phyloP scores from a whole-genome alignment of 768 basidiomycete genomes.

The Pleurotus platypus region DNA sequence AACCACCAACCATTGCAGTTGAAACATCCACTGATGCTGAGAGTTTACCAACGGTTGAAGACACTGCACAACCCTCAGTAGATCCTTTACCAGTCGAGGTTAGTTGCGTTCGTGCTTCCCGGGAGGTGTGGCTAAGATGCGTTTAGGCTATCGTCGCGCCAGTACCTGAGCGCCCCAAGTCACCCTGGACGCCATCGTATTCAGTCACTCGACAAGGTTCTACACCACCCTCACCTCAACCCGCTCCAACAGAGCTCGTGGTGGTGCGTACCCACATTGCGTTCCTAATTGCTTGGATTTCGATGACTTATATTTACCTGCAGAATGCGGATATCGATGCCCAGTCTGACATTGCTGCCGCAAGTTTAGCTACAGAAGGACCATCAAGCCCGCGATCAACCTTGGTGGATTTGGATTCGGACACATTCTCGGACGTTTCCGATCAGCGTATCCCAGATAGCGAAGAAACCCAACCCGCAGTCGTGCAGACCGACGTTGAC shows the following conservation, averaged over 20 bases:
- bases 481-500: too few relatives aligned
- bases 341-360: not conserved
- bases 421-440: not conserved
- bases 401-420: not conserved
- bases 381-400: not conserved
- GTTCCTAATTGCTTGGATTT: too few relatives aligned
- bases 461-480: too few relatives aligned
- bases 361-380: not conserved
- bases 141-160: too few relatives aligned
- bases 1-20: not conserved
- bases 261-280: too few relatives aligned
- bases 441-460: not conserved
- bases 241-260: not conserved
- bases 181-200: constrained; percentile 32
- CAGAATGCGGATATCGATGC: not conserved
- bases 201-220: constrained; percentile 30
- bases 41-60: not conserved
- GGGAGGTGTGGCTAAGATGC: too few relatives aligned
- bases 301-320: not conserved
- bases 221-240: not conserved
- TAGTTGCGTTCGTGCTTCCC: too few relatives aligned
- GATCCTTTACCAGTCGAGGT: too few relatives aligned
- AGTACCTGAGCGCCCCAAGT: constrained; percentile 21
- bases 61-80: too few relatives aligned
- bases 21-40: not conserved